Conservation (phyloP, 139 green algal genomes). For the Chlamydomonas incerta region DNA sequence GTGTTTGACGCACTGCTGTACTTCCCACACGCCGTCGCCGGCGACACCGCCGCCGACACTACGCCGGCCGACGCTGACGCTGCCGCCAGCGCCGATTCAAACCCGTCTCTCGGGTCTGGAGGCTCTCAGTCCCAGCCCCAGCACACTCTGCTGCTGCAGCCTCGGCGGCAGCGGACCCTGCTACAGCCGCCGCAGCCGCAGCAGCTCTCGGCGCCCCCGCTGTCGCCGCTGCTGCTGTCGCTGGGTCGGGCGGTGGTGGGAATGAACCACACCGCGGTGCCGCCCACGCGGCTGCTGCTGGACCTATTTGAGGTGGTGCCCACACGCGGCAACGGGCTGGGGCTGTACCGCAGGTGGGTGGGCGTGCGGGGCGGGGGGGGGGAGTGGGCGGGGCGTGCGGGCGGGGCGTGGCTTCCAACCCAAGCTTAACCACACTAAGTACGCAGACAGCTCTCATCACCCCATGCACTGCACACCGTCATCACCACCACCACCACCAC, state of each 20-base stretch:
- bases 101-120: no score
- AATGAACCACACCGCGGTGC: constrained; percentile 82
- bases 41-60: no score
- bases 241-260: constrained; percentile 55
- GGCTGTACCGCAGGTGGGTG: constrained; percentile 50
- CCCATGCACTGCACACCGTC: no score
- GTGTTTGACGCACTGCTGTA: neutral
- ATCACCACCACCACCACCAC: no score
- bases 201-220: constrained; percentile 20
- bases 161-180: neutral
- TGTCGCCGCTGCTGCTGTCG: neutral
- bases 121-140: neutral
- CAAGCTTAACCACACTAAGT: neutral
- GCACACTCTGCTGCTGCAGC: neutral
- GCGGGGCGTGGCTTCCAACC: neutral
- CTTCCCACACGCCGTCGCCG: neutral
- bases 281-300: constrained; percentile 64
- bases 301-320: constrained; percentile 77
- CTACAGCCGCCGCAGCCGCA: neutral
- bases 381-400: no score
- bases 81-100: no score
- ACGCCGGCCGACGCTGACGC: no score
- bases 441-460: no score
- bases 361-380: neutral
- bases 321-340: constrained; percentile 50